These are phyloP conservation scores for Ottelia alismoides DNA, from an alignment of 106 monocot genomes.

Conservation along the genomic window DNA sequence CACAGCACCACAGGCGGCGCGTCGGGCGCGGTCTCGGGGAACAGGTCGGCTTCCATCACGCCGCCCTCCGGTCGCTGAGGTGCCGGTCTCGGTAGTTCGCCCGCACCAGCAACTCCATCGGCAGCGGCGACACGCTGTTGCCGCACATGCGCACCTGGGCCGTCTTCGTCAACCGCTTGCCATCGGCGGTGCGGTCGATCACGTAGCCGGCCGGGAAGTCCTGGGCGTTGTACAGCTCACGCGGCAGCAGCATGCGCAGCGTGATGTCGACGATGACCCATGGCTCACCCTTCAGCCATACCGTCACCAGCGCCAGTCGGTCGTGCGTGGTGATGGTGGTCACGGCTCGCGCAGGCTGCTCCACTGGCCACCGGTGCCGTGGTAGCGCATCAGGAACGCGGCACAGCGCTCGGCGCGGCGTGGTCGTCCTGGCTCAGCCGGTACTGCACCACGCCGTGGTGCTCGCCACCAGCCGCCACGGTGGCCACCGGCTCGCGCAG, in stretches of 20 bases:
- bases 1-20: too few relatives aligned
- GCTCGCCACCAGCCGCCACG: too few relatives aligned
- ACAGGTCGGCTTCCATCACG: neutral
- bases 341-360: neutral
- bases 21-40: too few relatives aligned
- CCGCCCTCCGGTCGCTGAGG: neutral
- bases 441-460: too few relatives aligned
- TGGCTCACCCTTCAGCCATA: neutral
- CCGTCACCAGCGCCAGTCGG: neutral
- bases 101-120: neutral
- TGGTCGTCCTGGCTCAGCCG: neutral
- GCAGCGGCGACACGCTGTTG: neutral
- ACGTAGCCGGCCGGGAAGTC: neutral
- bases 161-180: neutral
- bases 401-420: too few relatives aligned
- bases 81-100: too few relatives aligned
- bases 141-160: neutral
- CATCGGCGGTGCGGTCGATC: neutral
- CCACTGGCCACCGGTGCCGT: neutral
- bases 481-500: too few relatives aligned
- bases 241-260: neutral
- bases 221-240: neutral
- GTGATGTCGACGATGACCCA: neutral
- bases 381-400: neutral
- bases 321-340: neutral